Conservation (phyloP, 2,329 filamentous ascomycete genomes). For the Fusarium torulosum region DNA sequence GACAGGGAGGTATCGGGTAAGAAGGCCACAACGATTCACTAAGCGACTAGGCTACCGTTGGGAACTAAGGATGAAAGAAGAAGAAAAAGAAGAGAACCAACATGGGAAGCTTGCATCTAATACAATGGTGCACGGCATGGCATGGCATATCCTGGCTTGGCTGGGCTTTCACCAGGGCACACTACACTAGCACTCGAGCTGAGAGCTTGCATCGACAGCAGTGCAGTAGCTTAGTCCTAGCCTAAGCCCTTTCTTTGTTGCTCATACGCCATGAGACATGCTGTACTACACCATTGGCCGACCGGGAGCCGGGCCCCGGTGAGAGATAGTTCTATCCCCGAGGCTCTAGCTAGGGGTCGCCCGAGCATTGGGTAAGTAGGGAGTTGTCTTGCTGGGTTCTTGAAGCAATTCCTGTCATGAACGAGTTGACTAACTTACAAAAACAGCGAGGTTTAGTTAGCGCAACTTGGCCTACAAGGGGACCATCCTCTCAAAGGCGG, state of each 20-base stretch:
- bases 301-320: constrained; percentile 18
- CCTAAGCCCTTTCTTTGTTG: constrained; percentile 22
- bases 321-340: constrained; percentile 6
- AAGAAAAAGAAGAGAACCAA: constrained; percentile 18
- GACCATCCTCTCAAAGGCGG: constrained; percentile 19
- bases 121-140: not conserved
- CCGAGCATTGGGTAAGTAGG: constrained; percentile 9
- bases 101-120: constrained; percentile 25
- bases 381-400: constrained; percentile 4
- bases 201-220: constrained; percentile 25
- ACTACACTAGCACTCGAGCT: constrained; percentile 28
- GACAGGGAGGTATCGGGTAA: constrained; percentile 33
- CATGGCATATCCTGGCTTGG: constrained; percentile 19
- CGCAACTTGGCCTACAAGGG: constrained; percentile 12
- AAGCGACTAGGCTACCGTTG: constrained; percentile 9
- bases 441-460: constrained; percentile 12
- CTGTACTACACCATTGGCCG: constrained; percentile 39
- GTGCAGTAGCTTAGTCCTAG: constrained; percentile 14
- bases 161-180: constrained; percentile 36
- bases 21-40: constrained; percentile 10
- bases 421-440: constrained; percentile 16
- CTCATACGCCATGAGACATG: constrained; percentile 17
- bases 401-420: constrained; percentile 14
- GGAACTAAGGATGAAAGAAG: constrained; percentile 13
- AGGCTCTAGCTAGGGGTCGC: constrained; percentile 12